Evolutionary conservation across 1,284 basidiomycete species (phyloP).

Genomic region (Tausonia pullulans): DNA sequence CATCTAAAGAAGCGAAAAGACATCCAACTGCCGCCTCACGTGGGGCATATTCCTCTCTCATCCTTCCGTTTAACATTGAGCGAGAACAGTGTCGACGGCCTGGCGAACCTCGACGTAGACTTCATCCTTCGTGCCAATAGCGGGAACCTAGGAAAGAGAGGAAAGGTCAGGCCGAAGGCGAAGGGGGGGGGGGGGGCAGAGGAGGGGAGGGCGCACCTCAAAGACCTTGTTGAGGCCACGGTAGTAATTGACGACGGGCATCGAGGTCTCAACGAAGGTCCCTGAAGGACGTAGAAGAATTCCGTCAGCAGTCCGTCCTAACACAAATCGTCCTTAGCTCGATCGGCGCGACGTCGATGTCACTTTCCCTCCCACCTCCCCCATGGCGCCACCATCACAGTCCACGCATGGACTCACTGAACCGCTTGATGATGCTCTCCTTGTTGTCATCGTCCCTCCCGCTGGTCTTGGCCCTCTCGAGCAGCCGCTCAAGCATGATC

Average conservation of each 20-base stretch:
- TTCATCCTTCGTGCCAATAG: conserved; percentile 12
- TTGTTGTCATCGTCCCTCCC: conserved; percentile 92
- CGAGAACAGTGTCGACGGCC: conserved; percentile 12
- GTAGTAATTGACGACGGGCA: conserved; percentile 92
- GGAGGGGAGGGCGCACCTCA: conserved; percentile 46
- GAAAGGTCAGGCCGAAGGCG: neutral
- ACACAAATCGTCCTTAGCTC: neutral
- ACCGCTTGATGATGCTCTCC: conserved; percentile 93
- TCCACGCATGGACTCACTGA: conserved; percentile 47
- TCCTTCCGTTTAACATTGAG: no score
- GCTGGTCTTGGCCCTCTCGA: conserved; percentile 85
- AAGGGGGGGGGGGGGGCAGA: neutral
- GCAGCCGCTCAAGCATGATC: conserved; percentile 72
- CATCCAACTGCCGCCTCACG: no score
- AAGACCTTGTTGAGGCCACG: conserved; percentile 58
- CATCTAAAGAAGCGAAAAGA: no score
- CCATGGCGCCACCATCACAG: no score
- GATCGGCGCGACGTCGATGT: no score
- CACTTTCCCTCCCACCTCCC: no score
- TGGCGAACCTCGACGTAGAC: conserved; percentile 14
- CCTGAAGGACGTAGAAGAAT: conserved; percentile 37
- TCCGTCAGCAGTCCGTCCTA: neutral
- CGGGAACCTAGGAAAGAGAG: conserved; percentile 1
- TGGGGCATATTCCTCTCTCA: no score
- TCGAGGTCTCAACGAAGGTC: conserved; percentile 84